Conservation (phyloP, 208 protist genomes). For the Crithidia acanthocephali region DNA sequence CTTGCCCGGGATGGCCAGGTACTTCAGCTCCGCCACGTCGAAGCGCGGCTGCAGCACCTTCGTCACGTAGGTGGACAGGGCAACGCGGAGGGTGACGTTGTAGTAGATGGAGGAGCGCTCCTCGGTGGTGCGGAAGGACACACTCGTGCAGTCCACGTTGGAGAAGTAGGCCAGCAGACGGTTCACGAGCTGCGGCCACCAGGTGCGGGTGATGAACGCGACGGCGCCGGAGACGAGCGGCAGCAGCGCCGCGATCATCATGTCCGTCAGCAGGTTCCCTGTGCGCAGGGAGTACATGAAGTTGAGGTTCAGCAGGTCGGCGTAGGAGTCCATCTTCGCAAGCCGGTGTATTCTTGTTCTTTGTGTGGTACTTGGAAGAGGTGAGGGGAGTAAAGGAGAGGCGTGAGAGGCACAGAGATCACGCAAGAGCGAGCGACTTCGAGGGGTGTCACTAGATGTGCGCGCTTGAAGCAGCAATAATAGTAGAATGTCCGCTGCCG, state of each 20-base stretch:
- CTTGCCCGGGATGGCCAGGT: slow-evolving; percentile 48
- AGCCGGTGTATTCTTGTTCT: too few relatives aligned
- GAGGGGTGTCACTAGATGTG: too few relatives aligned
- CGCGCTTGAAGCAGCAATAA: too few relatives aligned
- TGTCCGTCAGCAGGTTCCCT: slow-evolving; percentile 82
- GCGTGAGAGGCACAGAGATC: too few relatives aligned
- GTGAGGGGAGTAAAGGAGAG: too few relatives aligned
- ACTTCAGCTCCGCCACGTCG: slow-evolving; percentile 49
- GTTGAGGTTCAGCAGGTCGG: slow-evolving; percentile 83
- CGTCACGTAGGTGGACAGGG: slow-evolving; percentile 41
- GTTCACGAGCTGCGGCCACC: slow-evolving; percentile 50
- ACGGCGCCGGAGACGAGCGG: slow-evolving; percentile 64
- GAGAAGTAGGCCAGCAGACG: slow-evolving; percentile 27
- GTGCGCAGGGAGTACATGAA: slow-evolving; percentile 89
- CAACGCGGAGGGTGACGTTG: slow-evolving; percentile 53
- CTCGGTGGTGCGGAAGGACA: slow-evolving; percentile 11
- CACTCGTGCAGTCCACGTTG: slow-evolving; percentile 25
- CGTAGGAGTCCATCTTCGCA: slow-evolving; percentile 75
- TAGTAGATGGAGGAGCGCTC: slow-evolving; percentile 28
- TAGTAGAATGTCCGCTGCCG: too few relatives aligned
- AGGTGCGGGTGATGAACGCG: slow-evolving; percentile 46
- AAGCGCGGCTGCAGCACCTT: slow-evolving; percentile 31
- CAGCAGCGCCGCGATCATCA: slow-evolving; percentile 82
- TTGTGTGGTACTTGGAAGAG: too few relatives aligned
- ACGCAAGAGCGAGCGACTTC: neutral